Percentiles rank a stretch among this genome's conserved stretches.
These are phyloP conservation scores for Cyberlindnera galapagoensis DNA, from an alignment of 805 yeast genomes.

Conservation along the genomic window DNA sequence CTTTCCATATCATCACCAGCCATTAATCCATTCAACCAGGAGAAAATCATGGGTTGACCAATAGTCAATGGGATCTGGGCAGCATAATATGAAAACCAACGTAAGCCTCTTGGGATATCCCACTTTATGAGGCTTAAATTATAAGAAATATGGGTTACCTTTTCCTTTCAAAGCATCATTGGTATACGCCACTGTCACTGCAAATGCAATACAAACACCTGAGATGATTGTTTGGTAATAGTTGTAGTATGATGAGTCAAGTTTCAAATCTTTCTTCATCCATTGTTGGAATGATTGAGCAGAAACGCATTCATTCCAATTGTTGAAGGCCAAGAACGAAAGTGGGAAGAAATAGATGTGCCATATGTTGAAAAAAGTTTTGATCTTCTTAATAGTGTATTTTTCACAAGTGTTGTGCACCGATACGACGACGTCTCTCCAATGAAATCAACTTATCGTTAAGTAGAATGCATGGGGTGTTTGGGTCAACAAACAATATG, in stretches of 20 bases:
- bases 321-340: constrained; percentile 17
- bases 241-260: constrained; percentile 32
- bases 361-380: constrained; percentile 40
- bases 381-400: constrained; percentile 35
- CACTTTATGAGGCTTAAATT: no score
- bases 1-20: constrained; percentile 28
- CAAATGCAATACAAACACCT: constrained; percentile 33
- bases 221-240: constrained; percentile 34
- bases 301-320: constrained; percentile 23
- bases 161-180: constrained; percentile 34
- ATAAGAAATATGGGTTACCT: no score
- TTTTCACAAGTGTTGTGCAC: constrained; percentile 37
- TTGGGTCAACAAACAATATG: constrained; percentile 38
- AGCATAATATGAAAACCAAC: constrained; percentile 44
- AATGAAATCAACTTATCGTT: constrained; percentile 32
- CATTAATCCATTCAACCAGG: constrained; percentile 48
- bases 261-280: constrained; percentile 33
- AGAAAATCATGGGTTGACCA: constrained; percentile 50
- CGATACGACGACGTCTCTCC: constrained; percentile 37
- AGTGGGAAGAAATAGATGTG: constrained; percentile 40
- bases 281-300: constrained; percentile 41
- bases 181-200: constrained; percentile 31
- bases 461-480: constrained; percentile 38
- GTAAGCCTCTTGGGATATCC: constrained; percentile 41
- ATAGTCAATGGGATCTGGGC: constrained; percentile 42